Conservation (phyloP, 345 rosid genomes). For the Geranium rotundifolium region DNA sequence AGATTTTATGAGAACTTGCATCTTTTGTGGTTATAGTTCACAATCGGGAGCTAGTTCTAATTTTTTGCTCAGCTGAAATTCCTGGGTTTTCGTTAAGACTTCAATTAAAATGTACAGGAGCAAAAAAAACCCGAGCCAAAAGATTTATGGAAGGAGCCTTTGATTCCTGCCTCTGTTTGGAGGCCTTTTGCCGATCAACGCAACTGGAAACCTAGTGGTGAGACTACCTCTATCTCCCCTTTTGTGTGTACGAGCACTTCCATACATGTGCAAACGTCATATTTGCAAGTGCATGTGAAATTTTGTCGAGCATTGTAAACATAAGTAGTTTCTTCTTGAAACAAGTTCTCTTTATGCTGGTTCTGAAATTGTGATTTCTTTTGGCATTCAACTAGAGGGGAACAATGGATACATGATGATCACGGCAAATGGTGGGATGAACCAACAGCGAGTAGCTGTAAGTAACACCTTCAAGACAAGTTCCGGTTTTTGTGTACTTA, state of each 20-base stretch:
- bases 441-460: conserved; percentile 97
- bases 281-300: neutral
- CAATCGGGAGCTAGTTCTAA: neutral
- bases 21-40: neutral
- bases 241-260: neutral
- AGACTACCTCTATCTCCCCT: conserved; percentile 6
- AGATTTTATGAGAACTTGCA: neutral
- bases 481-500: neutral
- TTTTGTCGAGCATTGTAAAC: conserved; percentile 3
- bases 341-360: neutral
- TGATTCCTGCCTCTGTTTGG: conserved; percentile 69
- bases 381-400: conserved; percentile 31
- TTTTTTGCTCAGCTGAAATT: neutral
- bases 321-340: neutral
- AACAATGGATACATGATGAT: conserved; percentile 79
- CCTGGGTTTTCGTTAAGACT: neutral
- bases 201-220: conserved; percentile 61
- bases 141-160: conserved; percentile 86
- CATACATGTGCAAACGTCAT: neutral
- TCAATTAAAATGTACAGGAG: conserved; percentile 22
- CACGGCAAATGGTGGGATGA: conserved; percentile 97
- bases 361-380: neutral
- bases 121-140: conserved; percentile 83
- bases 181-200: conserved; percentile 81
- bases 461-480: conserved; percentile 17